These are phyloP conservation scores for Triticum timopheevii DNA, from an alignment of 176 grass and related monocot genomes.

Conservation along the genomic window DNA sequence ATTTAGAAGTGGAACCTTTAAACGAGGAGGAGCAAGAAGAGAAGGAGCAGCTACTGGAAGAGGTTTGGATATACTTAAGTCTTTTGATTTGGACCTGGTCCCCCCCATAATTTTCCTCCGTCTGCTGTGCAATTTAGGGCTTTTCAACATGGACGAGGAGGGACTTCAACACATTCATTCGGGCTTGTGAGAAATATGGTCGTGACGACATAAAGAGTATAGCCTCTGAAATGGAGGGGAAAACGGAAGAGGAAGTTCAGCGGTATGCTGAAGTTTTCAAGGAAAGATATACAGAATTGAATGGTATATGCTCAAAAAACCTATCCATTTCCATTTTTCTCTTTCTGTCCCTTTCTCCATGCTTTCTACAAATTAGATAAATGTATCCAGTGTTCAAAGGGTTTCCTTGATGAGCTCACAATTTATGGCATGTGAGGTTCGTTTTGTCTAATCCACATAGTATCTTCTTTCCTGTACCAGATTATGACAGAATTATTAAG, in stretches of 20 bases:
- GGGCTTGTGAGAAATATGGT: constrained; percentile 87
- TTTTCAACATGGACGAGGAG: constrained; percentile 82
- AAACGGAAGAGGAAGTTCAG: constrained; percentile 70
- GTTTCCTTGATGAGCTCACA: not conserved
- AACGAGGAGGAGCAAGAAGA: constrained; percentile 65
- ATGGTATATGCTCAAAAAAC: constrained; percentile 40
- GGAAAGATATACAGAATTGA: constrained; percentile 77
- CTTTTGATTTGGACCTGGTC: constrained; percentile 9
- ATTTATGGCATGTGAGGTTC: not conserved
- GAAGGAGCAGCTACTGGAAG: constrained; percentile 63
- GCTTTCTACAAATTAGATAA: not conserved
- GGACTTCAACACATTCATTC: constrained; percentile 80
- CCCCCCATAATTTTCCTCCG: constrained; percentile 3
- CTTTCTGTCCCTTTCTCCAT: not conserved
- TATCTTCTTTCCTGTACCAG: constrained; percentile 28
- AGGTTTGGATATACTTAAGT: constrained; percentile 35
- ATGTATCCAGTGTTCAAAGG: not conserved
- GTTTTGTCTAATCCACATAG: constrained; percentile 17
- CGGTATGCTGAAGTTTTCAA: constrained; percentile 66
- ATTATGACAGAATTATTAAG: constrained; percentile 74
- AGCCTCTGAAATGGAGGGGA: constrained; percentile 79
- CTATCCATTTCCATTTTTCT: not conserved
- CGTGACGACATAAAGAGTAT: constrained; percentile 69
- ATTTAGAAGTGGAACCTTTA: constrained; percentile 53
- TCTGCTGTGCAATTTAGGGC: constrained; percentile 43